These are phyloP conservation scores for Cinnamomum micranthum DNA, from an alignment of 164 flowering plant species.

Conservation along the genomic window DNA sequence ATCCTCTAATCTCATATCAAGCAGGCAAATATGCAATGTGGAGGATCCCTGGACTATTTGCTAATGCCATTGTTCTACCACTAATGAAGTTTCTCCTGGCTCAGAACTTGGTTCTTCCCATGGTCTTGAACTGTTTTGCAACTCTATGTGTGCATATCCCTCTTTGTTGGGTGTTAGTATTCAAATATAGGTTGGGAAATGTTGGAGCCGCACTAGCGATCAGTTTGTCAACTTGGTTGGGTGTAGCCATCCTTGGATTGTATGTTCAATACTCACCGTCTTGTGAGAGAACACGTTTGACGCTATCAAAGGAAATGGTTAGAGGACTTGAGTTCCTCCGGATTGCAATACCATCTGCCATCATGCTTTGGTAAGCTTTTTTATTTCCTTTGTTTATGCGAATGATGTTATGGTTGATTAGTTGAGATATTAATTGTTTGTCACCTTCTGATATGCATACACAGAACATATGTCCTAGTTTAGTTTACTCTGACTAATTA, in stretches of 20 bases:
- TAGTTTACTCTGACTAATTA: too few relatives aligned
- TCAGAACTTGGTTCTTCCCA: slow-evolving; percentile 40
- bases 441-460: too few relatives aligned
- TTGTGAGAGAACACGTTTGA: slow-evolving; percentile 55
- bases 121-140: slow-evolving; percentile 35
- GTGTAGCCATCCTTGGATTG: slow-evolving; percentile 29
- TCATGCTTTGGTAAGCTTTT: slow-evolving; percentile 65
- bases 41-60: slow-evolving; percentile 49
- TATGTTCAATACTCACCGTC: slow-evolving; percentile 36
- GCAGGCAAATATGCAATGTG: slow-evolving; percentile 43
- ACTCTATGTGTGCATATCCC: slow-evolving; percentile 34
- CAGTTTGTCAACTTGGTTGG: slow-evolving; percentile 41
- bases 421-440: too few relatives aligned
- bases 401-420: not conserved
- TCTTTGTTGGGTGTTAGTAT: slow-evolving; percentile 49
- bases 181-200: slow-evolving; percentile 35
- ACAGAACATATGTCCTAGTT: too few relatives aligned
- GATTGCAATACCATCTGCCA: slow-evolving; percentile 75
- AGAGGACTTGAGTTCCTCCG: slow-evolving; percentile 56
- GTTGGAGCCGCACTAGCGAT: slow-evolving; percentile 47
- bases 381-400: not conserved
- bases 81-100: slow-evolving; percentile 35
- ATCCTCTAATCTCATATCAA: slow-evolving; percentile 44
- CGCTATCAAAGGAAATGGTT: slow-evolving; percentile 54
- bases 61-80: slow-evolving; percentile 46